Evolutionary conservation across 2,329 filamentous ascomycete genomes (phyloP).

Genomic region (Colletotrichum musae): DNA sequence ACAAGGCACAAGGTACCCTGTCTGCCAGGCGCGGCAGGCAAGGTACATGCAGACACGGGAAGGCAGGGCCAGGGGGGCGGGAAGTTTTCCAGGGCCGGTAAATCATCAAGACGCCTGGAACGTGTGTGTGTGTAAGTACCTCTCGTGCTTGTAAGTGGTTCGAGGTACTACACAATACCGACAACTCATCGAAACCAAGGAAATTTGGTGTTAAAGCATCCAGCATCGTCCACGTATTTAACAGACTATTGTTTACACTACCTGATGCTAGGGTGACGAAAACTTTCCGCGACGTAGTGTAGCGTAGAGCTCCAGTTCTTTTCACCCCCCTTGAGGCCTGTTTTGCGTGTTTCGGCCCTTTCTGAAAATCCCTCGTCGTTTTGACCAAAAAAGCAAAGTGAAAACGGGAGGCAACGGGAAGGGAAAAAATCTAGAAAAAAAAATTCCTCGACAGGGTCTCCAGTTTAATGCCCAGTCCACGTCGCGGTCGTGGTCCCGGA

Average conservation of each 20-base stretch:
- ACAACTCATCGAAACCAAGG: not conserved
- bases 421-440: constrained; percentile 8
- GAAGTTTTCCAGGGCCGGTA: not conserved
- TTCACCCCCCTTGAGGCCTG: not conserved
- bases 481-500: constrained; percentile 7
- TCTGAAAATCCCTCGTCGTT: not conserved
- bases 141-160: not conserved
- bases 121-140: no score
- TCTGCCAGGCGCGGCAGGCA: not conserved
- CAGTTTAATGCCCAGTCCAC: constrained; percentile 39
- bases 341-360: constrained; percentile 37
- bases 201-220: not conserved
- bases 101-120: not conserved
- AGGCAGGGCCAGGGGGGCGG: not conserved
- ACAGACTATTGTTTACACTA: not conserved
- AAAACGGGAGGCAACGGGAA: not conserved
- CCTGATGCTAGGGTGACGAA: constrained; percentile 12
- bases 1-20: no score
- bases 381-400: constrained; percentile 18
- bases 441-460: constrained; percentile 31
- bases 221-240: not conserved
- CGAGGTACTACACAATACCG: not conserved
- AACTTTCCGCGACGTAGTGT: constrained; percentile 7
- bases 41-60: not conserved
- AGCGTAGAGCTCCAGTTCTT: constrained; percentile 32